phyloP scores from a whole-genome alignment of 768 basidiomycete species.

The Auriculariales sp. region DNA sequence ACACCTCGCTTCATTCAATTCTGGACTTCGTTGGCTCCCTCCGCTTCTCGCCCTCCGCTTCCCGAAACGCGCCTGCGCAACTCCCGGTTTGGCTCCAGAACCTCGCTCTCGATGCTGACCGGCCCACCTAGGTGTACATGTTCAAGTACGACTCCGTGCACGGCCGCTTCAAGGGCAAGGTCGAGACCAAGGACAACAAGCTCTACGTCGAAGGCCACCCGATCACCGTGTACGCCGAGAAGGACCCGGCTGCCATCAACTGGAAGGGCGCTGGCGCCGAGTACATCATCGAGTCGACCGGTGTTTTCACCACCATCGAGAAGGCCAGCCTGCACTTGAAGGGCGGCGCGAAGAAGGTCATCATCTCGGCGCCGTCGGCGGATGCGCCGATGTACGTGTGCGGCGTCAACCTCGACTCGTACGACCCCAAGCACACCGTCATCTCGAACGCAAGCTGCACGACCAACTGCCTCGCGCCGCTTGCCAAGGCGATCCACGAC shows the following conservation, averaged over 20 bases:
- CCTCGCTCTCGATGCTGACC: background rate
- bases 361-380: slow-evolving; percentile 98
- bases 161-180: slow-evolving; percentile 71
- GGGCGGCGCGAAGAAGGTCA: slow-evolving; percentile 98
- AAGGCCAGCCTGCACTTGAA: slow-evolving; percentile 91
- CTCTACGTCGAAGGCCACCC: slow-evolving; percentile 69
- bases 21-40: too few species aligned
- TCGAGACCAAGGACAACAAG: slow-evolving; percentile 70
- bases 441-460: slow-evolving; percentile 99
- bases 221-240: slow-evolving; percentile 70
- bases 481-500: slow-evolving; percentile 97
- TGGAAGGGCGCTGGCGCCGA: slow-evolving; percentile 75
- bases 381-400: slow-evolving; percentile 91
- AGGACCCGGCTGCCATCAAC: slow-evolving; percentile 71
- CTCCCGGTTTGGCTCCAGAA: background rate
- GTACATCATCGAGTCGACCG: slow-evolving; percentile 95
- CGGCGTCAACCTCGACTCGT: slow-evolving; percentile 89
- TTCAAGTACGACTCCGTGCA: slow-evolving; percentile 96
- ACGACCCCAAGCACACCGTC: slow-evolving; percentile 80
- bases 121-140: slow-evolving; percentile 71
- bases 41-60: too few species aligned
- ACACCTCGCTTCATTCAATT: too few species aligned
- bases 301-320: slow-evolving; percentile 94
- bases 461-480: slow-evolving; percentile 98
- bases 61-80: too few species aligned